Evolutionary conservation across 176 grass and related monocot genomes (phyloP).

Genomic region (Poa pratensis): DNA sequence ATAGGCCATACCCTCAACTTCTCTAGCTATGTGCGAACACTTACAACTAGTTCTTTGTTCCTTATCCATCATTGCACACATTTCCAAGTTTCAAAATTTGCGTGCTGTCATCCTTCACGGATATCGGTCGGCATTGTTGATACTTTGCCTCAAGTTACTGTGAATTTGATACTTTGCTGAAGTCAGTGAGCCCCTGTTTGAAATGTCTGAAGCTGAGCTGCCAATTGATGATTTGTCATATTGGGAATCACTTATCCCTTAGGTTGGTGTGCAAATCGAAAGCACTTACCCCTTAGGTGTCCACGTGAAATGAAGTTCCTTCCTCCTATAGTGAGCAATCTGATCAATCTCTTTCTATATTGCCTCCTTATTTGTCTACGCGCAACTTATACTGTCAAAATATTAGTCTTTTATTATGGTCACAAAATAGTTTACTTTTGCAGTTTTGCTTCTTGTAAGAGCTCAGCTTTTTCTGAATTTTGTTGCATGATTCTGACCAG

Average conservation of each 20-base stretch:
- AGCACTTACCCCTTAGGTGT: no score
- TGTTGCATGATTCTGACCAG: slow-evolving; percentile 1
- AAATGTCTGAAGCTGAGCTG: slow-evolving; percentile 1
- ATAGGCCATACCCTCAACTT: background rate
- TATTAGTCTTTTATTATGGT: background rate
- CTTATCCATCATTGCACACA: background rate
- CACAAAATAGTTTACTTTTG: background rate
- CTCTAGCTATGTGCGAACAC: background rate
- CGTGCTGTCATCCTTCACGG: background rate
- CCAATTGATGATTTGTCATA: slow-evolving; percentile 1
- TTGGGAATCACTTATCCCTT: background rate
- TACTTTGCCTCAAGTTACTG: background rate
- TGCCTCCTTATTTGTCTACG: background rate
- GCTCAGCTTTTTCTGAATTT: background rate
- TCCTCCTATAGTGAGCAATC: background rate
- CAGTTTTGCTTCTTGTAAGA: no score
- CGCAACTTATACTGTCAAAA: background rate
- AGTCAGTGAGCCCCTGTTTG: background rate
- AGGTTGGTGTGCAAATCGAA: background rate
- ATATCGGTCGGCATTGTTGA: background rate
- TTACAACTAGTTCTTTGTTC: background rate
- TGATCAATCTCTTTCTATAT: background rate
- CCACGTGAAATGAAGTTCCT: background rate
- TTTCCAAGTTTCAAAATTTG: background rate
- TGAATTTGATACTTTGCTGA: background rate